Conservation (phyloP, 306 rosid genomes). For the Inga leiocalycina region DNA sequence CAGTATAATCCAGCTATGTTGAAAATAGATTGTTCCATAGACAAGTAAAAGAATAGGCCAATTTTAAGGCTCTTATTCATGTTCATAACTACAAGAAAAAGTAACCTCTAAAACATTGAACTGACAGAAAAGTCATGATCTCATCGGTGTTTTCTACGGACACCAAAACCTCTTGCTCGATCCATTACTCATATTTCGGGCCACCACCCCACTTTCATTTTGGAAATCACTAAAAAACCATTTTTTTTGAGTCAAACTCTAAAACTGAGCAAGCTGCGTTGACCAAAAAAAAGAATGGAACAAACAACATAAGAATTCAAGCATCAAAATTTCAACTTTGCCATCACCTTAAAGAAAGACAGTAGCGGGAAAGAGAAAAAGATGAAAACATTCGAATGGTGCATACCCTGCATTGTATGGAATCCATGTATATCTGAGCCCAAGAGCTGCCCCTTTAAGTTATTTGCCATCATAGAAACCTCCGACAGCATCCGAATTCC, state of each 20-base stretch:
- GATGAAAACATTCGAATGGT: background rate
- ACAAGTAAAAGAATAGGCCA: background rate
- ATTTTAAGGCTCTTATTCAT: background rate
- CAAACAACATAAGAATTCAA: background rate
- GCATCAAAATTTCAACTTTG: background rate
- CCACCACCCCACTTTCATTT: background rate
- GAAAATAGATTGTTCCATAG: slow-evolving; percentile 7
- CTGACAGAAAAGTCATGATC: background rate
- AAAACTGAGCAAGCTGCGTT: background rate
- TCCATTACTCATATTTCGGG: background rate
- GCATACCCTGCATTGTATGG: slow-evolving; percentile 80
- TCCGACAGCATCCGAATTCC: slow-evolving; percentile 29
- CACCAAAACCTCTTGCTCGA: background rate
- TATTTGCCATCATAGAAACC: slow-evolving; percentile 48
- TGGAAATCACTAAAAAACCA: slow-evolving; percentile 16
- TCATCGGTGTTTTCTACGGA: background rate
- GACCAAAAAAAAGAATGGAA: background rate
- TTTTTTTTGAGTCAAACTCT: background rate
- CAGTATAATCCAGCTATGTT: background rate
- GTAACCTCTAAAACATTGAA: background rate
- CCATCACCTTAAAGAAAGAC: slow-evolving; percentile 1
- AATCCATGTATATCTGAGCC: slow-evolving; percentile 95
- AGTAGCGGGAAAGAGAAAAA: background rate
- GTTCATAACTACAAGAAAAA: background rate
- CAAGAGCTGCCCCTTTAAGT: slow-evolving; percentile 48